Base-by-base conservation (phyloP, 1,284 basidiomycete species). In the Boletus hoseneyae region DNA sequence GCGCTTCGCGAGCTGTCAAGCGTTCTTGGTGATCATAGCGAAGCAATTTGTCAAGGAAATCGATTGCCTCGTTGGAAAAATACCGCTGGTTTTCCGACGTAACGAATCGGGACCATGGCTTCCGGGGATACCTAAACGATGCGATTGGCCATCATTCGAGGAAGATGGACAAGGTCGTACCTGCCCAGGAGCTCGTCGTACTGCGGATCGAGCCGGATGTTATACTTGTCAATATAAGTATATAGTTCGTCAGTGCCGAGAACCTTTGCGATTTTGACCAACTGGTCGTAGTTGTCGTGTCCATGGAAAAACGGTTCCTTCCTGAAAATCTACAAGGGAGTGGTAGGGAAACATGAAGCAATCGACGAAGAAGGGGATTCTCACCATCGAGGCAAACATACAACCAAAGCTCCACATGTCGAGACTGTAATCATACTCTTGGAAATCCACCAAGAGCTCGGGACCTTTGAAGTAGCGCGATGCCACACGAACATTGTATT, bases 281-380 rank as follows among this genome's bases (percentile, higher is more conserved):
- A 76, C 68, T 99, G 96, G 72, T 99, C 97, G 66, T 96, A 97
- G 70, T 99, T 99, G 72, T 98, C 95, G 68, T 97, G 95, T 12
- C 96, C 96, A 66, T 99, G 96, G 83, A 99, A 99, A 77, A 99
- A 97, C 12, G 96, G 96, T 67, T 99, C 96, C 72, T 98, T 98
- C 59, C 96, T 85, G 83, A 99, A 98, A 66, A 99, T 99, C 93
- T 96, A 61, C 45, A 47, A 34, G 43, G 38, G 29, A 42, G 10
- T 25, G 42, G 40, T 48, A 54, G 41, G 49, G 29, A 56, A 49
- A 32, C 42, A 42, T 38, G 30, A 41, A 40, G 8, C 30, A 41
- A 46, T 15, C 12, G 7, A 32, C 4, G 35, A 16, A 29, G 15
- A 44, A 39, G 36, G 41, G 38, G 13, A 21, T 33, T 64, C 78